These are phyloP conservation scores for Metroxylon sagu DNA, from an alignment of 176 grass and related monocot species.

Conservation along the genomic window DNA sequence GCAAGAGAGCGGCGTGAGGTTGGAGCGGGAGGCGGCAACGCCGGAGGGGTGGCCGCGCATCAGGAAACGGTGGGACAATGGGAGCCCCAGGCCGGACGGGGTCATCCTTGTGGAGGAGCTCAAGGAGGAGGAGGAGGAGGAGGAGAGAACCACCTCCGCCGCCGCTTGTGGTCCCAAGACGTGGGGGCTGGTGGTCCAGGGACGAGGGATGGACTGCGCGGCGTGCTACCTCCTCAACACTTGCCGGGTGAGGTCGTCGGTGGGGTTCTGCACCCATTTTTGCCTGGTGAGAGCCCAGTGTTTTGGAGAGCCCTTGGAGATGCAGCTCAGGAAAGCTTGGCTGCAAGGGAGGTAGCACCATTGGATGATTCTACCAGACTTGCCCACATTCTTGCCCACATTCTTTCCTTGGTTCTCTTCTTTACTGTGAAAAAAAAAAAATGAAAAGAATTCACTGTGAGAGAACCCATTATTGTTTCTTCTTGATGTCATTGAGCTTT, in stretches of 20 bases:
- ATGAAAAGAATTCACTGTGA: no score
- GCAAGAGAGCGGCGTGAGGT: conserved; percentile 22
- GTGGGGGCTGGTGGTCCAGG: conserved; percentile 34
- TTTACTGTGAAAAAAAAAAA: no score
- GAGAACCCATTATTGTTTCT: no score
- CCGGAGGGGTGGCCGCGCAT: conserved; percentile 51
- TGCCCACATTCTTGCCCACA: no score
- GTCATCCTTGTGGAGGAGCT: conserved; percentile 72
- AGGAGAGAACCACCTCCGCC: background rate
- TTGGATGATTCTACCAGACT: no score
- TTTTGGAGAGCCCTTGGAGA: conserved; percentile 68
- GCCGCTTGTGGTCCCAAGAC: conserved; percentile 7
- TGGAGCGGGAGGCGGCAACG: conserved; percentile 52
- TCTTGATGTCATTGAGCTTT: no score
- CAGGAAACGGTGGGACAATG: conserved; percentile 37
- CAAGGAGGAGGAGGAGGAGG: conserved; percentile 18
- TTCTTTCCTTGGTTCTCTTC: no score
- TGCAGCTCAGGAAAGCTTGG: conserved; percentile 73
- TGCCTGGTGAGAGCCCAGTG: conserved; percentile 71
- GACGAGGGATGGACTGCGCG: conserved; percentile 30
- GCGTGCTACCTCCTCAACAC: conserved; percentile 52
- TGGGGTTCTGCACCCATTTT: conserved; percentile 84
- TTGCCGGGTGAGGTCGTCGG: conserved; percentile 59
- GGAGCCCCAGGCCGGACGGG: conserved; percentile 43
- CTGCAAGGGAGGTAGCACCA: conserved; percentile 17